Evolutionary conservation across 495 filamentous ascomycete species (phyloP).

Genomic region (Apiosordaria backusii): DNA sequence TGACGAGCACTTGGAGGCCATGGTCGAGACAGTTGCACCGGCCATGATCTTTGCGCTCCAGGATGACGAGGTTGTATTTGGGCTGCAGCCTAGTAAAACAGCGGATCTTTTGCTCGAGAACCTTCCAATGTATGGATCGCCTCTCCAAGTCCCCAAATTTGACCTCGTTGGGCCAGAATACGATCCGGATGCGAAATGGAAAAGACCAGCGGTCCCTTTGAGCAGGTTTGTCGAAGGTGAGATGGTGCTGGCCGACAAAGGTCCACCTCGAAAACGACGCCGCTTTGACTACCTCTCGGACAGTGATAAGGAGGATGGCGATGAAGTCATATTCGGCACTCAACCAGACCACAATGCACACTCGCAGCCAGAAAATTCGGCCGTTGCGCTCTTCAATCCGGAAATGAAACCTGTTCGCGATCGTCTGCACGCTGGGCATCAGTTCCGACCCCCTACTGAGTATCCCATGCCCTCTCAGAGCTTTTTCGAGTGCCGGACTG

Average conservation of each 20-base stretch:
- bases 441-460: conserved; percentile 90
- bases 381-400: conserved; percentile 82
- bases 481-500: conserved; percentile 80
- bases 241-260: conserved; percentile 62
- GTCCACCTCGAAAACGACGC: conserved; percentile 69
- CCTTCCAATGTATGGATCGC: conserved; percentile 72
- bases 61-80: conserved; percentile 77
- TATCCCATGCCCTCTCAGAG: conserved; percentile 78
- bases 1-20: conserved; percentile 43
- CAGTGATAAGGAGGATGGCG: conserved; percentile 57
- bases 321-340: conserved; percentile 44
- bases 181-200: conserved; percentile 67
- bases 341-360: conserved; percentile 39
- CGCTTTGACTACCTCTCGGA: conserved; percentile 74
- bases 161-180: conserved; percentile 54
- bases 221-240: conserved; percentile 83
- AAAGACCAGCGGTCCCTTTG: conserved; percentile 71
- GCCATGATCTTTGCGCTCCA: conserved; percentile 79
- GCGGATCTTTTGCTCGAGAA: conserved; percentile 82
- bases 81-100: conserved; percentile 67
- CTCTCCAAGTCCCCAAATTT: conserved; percentile 54
- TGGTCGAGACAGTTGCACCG: conserved; percentile 53
- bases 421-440: conserved; percentile 84
- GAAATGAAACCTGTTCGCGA: conserved; percentile 89
- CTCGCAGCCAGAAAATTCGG: conserved; percentile 64